A percentile compares a stretch with the other conserved stretches of the same genome.
These are phyloP conservation scores for Penicillium aurantiogriseum DNA, from an alignment of 2,329 filamentous ascomycete species.

Conservation along the genomic window DNA sequence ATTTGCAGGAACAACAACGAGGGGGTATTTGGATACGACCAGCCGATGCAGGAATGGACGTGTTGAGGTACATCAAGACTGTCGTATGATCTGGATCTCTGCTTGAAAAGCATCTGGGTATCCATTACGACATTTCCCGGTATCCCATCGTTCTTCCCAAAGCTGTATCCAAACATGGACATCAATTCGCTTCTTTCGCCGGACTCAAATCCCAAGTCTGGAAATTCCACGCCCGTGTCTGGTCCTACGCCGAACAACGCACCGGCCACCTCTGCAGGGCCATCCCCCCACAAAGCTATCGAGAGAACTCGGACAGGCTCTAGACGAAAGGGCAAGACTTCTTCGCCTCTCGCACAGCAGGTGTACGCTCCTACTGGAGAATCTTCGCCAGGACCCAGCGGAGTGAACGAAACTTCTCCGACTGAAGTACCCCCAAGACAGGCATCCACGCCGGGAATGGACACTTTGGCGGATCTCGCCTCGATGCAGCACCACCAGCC, in stretches of 20 bases:
- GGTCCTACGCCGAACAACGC: conserved; percentile 30
- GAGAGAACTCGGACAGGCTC: conserved; percentile 37
- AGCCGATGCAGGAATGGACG: conserved; percentile 38
- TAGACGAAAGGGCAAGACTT: conserved; percentile 36
- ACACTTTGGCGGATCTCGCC: conserved; percentile 49
- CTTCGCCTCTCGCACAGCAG: conserved; percentile 46
- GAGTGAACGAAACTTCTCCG: conserved; percentile 38
- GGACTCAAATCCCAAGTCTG: conserved; percentile 41
- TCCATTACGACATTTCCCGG: conserved; percentile 11
- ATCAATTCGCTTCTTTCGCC: conserved; percentile 49
- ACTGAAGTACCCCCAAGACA: conserved; percentile 39
- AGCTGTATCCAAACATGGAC: conserved; percentile 39
- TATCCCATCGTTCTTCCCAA: conserved; percentile 9
- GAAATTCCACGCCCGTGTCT: conserved; percentile 33
- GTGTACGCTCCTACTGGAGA: conserved; percentile 41
- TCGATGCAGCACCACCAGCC: conserved; percentile 49
- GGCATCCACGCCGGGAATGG: conserved; percentile 49
- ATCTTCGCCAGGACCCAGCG: conserved; percentile 34
- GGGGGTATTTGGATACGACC: conserved; percentile 23
- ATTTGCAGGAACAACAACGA: conserved; percentile 12
- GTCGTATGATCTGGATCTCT: conserved; percentile 30
- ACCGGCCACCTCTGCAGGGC: conserved; percentile 24
- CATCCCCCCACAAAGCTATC: conserved; percentile 38
- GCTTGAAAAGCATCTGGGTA: conserved; percentile 20
- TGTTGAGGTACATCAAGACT: conserved; percentile 32